These are phyloP conservation scores for Saccharomyces hybrid DNA, from an alignment of 1,139 yeast species.

Conservation along the genomic window DNA sequence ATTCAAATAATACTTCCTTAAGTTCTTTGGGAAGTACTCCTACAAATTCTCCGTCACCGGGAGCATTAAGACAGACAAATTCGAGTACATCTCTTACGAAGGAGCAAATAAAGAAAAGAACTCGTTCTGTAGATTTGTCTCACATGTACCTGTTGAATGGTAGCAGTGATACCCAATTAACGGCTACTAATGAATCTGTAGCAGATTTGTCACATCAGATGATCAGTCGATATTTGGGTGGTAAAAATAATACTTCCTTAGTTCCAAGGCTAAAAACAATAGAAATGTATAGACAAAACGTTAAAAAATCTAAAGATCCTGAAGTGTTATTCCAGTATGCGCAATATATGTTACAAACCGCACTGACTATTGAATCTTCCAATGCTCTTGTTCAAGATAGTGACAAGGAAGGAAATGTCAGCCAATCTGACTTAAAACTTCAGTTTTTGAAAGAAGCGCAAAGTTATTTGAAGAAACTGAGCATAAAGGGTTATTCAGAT, in stretches of 20 bases:
- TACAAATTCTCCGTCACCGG: neutral
- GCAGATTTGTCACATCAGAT: constrained; percentile 35
- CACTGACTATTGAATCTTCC: constrained; percentile 45
- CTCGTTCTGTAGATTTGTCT: constrained; percentile 35
- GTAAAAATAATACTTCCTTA: constrained; percentile 36
- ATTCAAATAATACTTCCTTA: neutral
- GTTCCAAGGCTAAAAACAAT: constrained; percentile 80
- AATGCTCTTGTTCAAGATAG: constrained; percentile 6
- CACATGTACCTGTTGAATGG: constrained; percentile 34
- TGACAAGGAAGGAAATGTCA: constrained; percentile 8
- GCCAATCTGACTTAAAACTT: constrained; percentile 25
- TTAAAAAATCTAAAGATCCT: constrained; percentile 79
- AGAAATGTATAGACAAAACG: constrained; percentile 79
- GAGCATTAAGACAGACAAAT: neutral
- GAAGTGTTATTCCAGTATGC: constrained; percentile 82
- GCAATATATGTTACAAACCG: constrained; percentile 83
- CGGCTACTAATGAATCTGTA: constrained; percentile 34
- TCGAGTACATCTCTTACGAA: neutral
- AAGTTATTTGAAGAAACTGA: constrained; percentile 57
- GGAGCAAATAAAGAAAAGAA: constrained; percentile 14
- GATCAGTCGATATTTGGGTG: constrained; percentile 46
- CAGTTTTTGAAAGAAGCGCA: constrained; percentile 71
- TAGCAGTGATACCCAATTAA: constrained; percentile 31
- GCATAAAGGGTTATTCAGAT: constrained; percentile 77
- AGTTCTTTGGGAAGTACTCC: neutral